Evolutionary conservation across 768 basidiomycete genomes (phyloP).

Genomic region (Trametes punicea): DNA sequence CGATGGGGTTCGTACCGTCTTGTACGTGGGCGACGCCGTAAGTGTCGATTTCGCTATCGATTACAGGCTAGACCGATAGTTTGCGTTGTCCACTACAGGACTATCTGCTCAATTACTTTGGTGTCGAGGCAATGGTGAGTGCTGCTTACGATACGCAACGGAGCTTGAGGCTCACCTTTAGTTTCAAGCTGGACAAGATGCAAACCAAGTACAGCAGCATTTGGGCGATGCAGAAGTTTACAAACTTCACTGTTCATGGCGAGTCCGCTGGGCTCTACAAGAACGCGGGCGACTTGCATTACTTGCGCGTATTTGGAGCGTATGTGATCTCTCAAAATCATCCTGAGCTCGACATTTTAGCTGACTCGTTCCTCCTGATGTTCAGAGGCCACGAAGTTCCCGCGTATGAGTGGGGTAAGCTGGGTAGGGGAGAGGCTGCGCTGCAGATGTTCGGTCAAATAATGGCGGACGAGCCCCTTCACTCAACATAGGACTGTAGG

Average conservation of each 20-base stretch:
- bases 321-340: neutral
- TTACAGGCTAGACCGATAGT: neutral
- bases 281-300: slow-evolving; percentile 55
- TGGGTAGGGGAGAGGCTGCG: slow-evolving; percentile 24
- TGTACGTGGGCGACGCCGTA: slow-evolving; percentile 57
- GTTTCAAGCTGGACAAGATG: slow-evolving; percentile 39
- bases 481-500: slow-evolving; percentile 20
- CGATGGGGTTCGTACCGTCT: slow-evolving; percentile 47
- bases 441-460: slow-evolving; percentile 31
- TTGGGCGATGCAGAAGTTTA: slow-evolving; percentile 43
- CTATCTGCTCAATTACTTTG: slow-evolving; percentile 50
- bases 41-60: neutral
- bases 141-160: neutral
- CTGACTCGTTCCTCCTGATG: neutral
- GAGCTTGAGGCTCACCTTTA: neutral
- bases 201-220: slow-evolving; percentile 41
- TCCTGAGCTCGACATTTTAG: neutral
- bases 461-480: slow-evolving; percentile 22
- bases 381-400: slow-evolving; percentile 29
- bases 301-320: slow-evolving; percentile 43
- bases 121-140: slow-evolving; percentile 53
- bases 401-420: slow-evolving; percentile 23
- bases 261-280: slow-evolving; percentile 50
- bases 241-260: slow-evolving; percentile 48
- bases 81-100: slow-evolving; percentile 27